phyloP scores from a whole-genome alignment of 1,139 yeast genomes.

The Diutina mesorugosa region DNA sequence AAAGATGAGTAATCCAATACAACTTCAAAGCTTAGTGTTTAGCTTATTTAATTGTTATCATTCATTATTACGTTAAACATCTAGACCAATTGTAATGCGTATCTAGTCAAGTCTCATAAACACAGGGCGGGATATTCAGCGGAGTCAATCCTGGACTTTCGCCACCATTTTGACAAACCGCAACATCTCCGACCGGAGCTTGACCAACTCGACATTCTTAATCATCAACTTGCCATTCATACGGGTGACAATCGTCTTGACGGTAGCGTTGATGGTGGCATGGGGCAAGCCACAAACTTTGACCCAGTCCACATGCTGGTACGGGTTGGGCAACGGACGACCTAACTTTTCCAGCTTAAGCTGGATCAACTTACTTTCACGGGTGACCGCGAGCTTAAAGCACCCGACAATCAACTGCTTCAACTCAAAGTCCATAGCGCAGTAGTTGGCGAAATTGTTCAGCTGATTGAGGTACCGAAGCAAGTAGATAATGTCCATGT shows the following conservation, averaged over 20 bases:
- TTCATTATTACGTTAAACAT: background rate
- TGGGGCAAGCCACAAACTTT: constrained; percentile 25
- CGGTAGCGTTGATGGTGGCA: constrained; percentile 24
- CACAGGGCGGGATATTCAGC: background rate
- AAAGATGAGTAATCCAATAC: no score
- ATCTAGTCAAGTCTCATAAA: background rate
- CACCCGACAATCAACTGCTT: constrained; percentile 33
- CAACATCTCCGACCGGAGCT: constrained; percentile 27
- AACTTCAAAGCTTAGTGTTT: no score
- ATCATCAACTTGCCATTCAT: constrained; percentile 32
- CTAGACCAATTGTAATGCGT: background rate
- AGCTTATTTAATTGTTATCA: background rate
- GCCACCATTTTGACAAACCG: constrained; percentile 34
- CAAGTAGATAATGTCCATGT: constrained; percentile 36
- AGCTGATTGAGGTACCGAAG: constrained; percentile 32
- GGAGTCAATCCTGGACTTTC: constrained; percentile 7
- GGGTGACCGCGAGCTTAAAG: constrained; percentile 19
- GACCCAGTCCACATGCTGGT: constrained; percentile 16
- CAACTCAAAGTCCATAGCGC: constrained; percentile 33
- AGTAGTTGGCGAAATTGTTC: constrained; percentile 29
- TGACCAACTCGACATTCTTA: constrained; percentile 24
- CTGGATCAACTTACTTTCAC: background rate
- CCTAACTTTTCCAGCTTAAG: background rate
- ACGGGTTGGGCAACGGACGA: background rate
- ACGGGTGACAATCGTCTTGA: constrained; percentile 24